Evolutionary conservation across 2,329 filamentous ascomycete species (phyloP), one percentile per base, ranked within the genome.

Genomic region (Leptographium flavum): DNA sequence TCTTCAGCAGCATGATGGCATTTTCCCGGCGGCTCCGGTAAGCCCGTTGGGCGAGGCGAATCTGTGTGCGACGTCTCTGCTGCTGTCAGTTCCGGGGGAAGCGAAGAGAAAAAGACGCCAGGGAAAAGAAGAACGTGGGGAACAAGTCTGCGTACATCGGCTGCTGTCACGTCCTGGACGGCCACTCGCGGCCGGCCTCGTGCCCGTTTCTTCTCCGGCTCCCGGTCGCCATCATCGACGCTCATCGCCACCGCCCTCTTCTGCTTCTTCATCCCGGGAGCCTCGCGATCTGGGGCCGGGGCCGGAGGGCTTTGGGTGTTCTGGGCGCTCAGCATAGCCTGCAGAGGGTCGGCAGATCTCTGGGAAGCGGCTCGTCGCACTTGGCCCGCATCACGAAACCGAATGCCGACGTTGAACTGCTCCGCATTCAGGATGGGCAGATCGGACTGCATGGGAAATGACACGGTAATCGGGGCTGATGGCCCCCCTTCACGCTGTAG

Each of bases 21-120:
- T 74, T 81, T 57, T 94, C 87, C 62, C 94, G 94, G 43, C 87
- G 79, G 55, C 83, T 77, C 15, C 87, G 77, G 57, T 94, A 94
- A 1, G 86, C 86, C 52, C 87, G 71, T 60, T 94, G 87, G 2
- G 87, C 87, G 45, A 90, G 73, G 22, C 87, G 79, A 51, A 94
- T 92, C 58, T 94, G 87, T 5, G 85, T 90, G 45, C 87, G 76
- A 43, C 87, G 81, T 50, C 86, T 81, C 83, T 63, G 46, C 17
- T 33, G 5, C 25, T 40, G 49, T 39, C 21, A 49, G 50, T 35
- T 25, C 13, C 21, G 19, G 13, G 22, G 30, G 27, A 9, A 27
- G 15, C n/a, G 15, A 15, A n/a, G 15, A 8, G 15, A 9, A 33
- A 4, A n/a, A 33, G 5, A 6, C 15, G 9, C 11, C 2, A 31